Evolutionary conservation across 345 rosid species (phyloP), one percentile per base, ranked within the genome.

Genomic region (Arabis hirsuta): DNA sequence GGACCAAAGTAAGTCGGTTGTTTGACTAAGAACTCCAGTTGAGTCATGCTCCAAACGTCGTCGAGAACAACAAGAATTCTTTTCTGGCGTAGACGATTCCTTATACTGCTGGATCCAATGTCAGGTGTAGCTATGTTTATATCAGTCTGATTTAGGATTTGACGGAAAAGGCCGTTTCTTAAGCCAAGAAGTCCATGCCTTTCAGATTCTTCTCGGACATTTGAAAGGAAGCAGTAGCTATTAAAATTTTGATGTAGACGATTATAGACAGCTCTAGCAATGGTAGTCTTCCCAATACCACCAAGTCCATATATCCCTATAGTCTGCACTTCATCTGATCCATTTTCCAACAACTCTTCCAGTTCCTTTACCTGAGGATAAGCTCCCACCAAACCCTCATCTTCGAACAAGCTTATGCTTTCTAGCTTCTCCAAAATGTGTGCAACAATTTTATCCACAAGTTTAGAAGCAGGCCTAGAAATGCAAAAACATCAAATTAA

Each of bases 211-310:
- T 81, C 81, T 61, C 69, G 73, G 47, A 82, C 82, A 54, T 81
- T 75, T 19, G 48, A 41, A 7, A 81, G 72, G 72, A 84, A 84
- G 78, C 74, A 68, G 22, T 43, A 52, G 34, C 74, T 62, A 3
- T 77, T 66, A 61, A 84, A 86, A 8, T 64, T 36, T 42, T 34
- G 31, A 8, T 75, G 70, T 2, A 65, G 47, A 31, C 65, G 20
- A 50, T 79, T 56, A 38, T 45, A 81, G 6, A 82, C 27, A n/a
- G 62, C 82, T 26, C 55, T 60, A 46, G 87, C 83, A 31, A 82
- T 24, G 24, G 88, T 62, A 3, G 84, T 82, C 62, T 84, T 82
- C 1, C 86, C 88, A 4, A 73, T 69, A 1, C 88, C 85, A 24
- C 80, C 76, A 48, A 77, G 66, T 4, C 85, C 86, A 58, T 55